Evolutionary conservation across 1,284 basidiomycete species (phyloP), one percentile per base, ranked within the genome.

Genomic region (Vanrija humicola): DNA sequence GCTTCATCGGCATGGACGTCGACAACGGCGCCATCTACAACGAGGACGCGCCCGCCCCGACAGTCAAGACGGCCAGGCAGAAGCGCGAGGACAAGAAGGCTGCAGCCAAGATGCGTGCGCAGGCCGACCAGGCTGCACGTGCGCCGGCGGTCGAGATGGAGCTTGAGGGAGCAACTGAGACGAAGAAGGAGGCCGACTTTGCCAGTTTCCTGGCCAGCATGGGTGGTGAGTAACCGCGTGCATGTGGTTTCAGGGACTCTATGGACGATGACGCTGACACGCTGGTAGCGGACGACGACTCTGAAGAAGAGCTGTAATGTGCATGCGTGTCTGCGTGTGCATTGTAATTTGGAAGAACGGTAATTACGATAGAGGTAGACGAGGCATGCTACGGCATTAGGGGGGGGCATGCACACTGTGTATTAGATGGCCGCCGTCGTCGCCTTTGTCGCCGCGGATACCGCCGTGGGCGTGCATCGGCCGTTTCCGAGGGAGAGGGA

Each of bases 131-230:
- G 39, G 40, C 43, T 26, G 44, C 50, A 5, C 29, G 46, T 18
- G 49, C 54, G 3, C 44, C 55, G 15, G 43, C 28, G 7, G 29
- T 29, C 4, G 16, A 26, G 44, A 34, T 67, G 54, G 67, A 72
- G 34, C 34, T 34, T 46, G 67, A 63, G 9, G 69, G 68, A n/a
- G 63, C 56, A 44, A 56, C 50, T 6, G 63, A 69, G 48, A 54
- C 46, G 46, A 64, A 63, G 59, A 73, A 73, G 62, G 75, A 76
- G 60, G 55, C 61, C 21, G 75, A 77, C 26, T 77, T 77, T 65
- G 74, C 72, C 18, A 69, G 58, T 45, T 77, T 77, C 63, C 64
- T 77, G 47, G 61, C 72, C 21, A 67, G 61, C 25, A 70, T 76
- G 48, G 73, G 73, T 44, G 73, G 68, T 70, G 64, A 68, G 62